phyloP scores from a whole-genome alignment of 1,284 basidiomycete genomes.

The Cryptococcus sp. region DNA sequence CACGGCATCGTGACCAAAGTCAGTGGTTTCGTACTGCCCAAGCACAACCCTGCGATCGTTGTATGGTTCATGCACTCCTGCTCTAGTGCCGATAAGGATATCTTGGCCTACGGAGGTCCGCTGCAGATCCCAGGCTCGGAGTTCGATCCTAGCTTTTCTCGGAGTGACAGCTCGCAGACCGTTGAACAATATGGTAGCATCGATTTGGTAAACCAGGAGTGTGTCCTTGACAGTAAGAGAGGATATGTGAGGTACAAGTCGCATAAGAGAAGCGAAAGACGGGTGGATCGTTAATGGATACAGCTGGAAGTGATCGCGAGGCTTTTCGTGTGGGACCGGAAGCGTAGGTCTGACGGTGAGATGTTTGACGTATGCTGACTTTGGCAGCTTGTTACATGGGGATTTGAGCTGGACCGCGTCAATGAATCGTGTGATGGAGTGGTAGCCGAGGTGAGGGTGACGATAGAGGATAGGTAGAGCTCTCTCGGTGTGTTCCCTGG shows the following conservation, averaged over 20 bases:
- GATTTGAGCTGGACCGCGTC: slow-evolving; percentile 4
- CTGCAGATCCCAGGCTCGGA: slow-evolving; percentile 34
- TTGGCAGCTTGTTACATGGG: slow-evolving; percentile 2
- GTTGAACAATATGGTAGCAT: slow-evolving; percentile 21
- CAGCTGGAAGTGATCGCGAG: background rate
- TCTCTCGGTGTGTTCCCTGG: slow-evolving; percentile 12
- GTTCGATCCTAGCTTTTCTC: slow-evolving; percentile 30
- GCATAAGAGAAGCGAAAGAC: slow-evolving; percentile 13
- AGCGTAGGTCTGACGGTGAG: slow-evolving; percentile 28
- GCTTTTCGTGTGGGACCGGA: background rate
- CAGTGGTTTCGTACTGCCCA: no score
- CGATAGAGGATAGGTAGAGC: slow-evolving; percentile 28
- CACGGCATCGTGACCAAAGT: no score
- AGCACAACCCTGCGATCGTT: background rate
- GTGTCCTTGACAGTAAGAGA: slow-evolving; percentile 31
- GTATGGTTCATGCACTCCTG: slow-evolving; percentile 7
- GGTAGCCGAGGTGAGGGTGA: slow-evolving; percentile 28
- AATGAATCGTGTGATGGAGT: slow-evolving; percentile 20
- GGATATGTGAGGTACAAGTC: slow-evolving; percentile 17
- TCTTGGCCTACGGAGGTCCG: slow-evolving; percentile 24
- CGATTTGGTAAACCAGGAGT: slow-evolving; percentile 17
- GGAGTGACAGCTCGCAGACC: slow-evolving; percentile 22
- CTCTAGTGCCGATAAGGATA: slow-evolving; percentile 19
- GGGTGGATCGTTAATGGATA: slow-evolving; percentile 18
- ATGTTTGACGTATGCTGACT: slow-evolving; percentile 21